Conservation (phyloP, 106 monocot genomes). For the Dioscorea alata region DNA sequence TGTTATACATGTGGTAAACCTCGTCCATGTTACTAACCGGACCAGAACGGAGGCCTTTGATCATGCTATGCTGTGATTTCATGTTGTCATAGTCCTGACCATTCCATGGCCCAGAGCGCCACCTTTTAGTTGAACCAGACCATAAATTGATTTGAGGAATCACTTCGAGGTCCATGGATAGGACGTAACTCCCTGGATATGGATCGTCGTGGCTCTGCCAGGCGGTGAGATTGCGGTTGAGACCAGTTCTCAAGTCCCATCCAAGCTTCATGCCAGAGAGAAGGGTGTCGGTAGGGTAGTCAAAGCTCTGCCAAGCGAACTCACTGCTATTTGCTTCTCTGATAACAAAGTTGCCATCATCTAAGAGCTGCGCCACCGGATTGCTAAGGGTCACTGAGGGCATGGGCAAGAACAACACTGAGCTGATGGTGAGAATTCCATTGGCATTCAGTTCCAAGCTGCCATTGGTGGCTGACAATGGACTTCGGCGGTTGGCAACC, state of each 20-base stretch:
- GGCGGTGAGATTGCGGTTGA: slow-evolving; percentile 1
- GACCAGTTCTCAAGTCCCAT: neutral
- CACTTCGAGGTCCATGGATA: neutral
- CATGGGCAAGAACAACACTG: slow-evolving; percentile 7
- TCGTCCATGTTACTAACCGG: slow-evolving; percentile 9
- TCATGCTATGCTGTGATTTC: neutral
- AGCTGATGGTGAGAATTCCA: slow-evolving; percentile 13
- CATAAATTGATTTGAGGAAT: neutral
- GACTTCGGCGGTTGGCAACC: slow-evolving; percentile 48
- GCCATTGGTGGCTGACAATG: slow-evolving; percentile 11
- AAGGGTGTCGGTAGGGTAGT: slow-evolving; percentile 26
- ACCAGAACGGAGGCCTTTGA: slow-evolving; percentile 10
- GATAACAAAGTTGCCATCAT: slow-evolving; percentile 25
- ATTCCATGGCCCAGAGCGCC: slow-evolving; percentile 28
- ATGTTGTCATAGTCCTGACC: slow-evolving; percentile 14
- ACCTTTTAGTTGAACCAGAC: neutral
- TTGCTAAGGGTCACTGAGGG: neutral
- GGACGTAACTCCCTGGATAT: neutral
- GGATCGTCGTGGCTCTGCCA: slow-evolving; percentile 22
- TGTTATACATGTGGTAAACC: slow-evolving; percentile 8
- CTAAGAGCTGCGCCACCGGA: slow-evolving; percentile 8
- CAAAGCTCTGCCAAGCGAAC: slow-evolving; percentile 31
- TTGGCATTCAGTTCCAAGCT: slow-evolving; percentile 7
- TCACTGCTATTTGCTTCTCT: neutral
- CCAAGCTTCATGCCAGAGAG: slow-evolving; percentile 30